Evolutionary conservation across 129 eudicot species (phyloP).

Genomic region (Mikania micrantha): DNA sequence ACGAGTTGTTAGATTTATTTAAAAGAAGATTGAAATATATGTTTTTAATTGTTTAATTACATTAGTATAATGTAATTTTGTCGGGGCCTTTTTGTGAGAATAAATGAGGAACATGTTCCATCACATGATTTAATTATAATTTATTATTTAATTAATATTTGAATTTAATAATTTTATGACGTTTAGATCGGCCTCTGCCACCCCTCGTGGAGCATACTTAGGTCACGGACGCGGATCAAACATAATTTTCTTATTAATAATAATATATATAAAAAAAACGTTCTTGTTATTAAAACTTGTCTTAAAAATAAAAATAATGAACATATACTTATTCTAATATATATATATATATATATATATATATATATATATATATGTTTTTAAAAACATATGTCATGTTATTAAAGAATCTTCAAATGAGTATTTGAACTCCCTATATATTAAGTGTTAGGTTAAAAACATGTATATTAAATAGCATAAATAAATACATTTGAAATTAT

Average conservation of each 20-base stretch:
- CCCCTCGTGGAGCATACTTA: slow-evolving; percentile 28
- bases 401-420: no score
- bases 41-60: slow-evolving; percentile 18
- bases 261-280: no score
- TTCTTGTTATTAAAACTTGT: no score
- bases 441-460: no score
- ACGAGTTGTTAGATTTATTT: background rate
- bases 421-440: no score
- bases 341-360: no score
- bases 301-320: no score
- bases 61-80: slow-evolving; percentile 29
- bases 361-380: no score
- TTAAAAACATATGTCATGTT: no score
- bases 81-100: slow-evolving; percentile 28
- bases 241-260: background rate
- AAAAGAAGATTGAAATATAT: background rate
- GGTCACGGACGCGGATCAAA: slow-evolving; percentile 28
- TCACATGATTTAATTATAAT: slow-evolving; percentile 8
- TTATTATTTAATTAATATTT: background rate
- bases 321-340: no score
- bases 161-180: slow-evolving; percentile 4
- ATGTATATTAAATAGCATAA: no score
- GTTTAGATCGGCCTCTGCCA: slow-evolving; percentile 34
- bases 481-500: no score
- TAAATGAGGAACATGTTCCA: slow-evolving; percentile 23